Evolutionary conservation across 108 stramenopile species (phyloP), one percentile per base, ranked within the genome.

Genomic region (Aurantiochytrium sp.): DNA sequence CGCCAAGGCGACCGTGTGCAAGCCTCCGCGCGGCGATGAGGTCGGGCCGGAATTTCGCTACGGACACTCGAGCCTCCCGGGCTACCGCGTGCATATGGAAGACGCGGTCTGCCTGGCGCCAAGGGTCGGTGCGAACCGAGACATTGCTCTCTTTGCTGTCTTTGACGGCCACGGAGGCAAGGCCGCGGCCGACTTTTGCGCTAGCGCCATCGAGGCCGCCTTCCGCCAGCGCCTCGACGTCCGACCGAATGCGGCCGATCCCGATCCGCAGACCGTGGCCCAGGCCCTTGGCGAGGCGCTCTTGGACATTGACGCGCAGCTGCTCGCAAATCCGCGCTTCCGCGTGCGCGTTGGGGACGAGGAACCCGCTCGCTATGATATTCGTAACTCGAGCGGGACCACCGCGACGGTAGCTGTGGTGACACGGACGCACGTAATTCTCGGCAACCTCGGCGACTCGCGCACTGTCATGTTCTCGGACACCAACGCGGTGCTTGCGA

Each of bases 91-190:
- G 36, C 65, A 88, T 30, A 97, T 96, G 95, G 97, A 98, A 89
- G 97, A 98, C 92, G 96, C 96, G 4, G 88, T 94, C 36, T 94
- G 87, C 86, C 8, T 85, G 37, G 73, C 73, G 5, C 4, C 69
- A 3, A n/a, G 52, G 31, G 30, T 4, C 55, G 69, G 87, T 81
- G 55, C 69, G 48, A 27, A 50, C 59, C 48, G 45, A 41, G 45
- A 55, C 50, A 89, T 91, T 37, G 32, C 69, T 87, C 68, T 97
- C 36, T 94, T 96, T 86, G 95, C 93, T 19, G 96, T 98, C 10
- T 98, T 96, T 88, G 97, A 98, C 90, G 97, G 97, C 15, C 97
- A 98, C 86, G 95, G 95, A 4, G 96, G 89, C 21, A 22, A 30
- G n/a, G 39, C 73, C 0, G n/a, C 45, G 10, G 73, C 73, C 27